phyloP scores from a whole-genome alignment of 129 eudicot genomes.

The Artemisia argyi region DNA sequence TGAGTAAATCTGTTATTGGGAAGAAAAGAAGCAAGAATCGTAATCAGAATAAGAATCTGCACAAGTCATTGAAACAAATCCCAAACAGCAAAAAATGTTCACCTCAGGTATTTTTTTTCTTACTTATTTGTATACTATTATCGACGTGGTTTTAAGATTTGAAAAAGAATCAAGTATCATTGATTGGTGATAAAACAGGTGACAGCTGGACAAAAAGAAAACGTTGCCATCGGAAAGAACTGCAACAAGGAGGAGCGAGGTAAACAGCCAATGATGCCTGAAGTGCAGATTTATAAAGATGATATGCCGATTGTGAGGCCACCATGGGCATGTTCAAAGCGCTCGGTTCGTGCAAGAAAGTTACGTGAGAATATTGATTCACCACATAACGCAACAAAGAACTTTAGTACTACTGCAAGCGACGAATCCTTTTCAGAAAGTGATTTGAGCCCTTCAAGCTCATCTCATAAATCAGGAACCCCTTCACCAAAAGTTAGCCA shows the following conservation, averaged over 20 bases:
- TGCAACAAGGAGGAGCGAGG: no score
- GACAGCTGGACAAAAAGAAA: conserved; percentile 17
- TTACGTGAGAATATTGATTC: conserved; percentile 1
- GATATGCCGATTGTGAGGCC: conserved; percentile 24
- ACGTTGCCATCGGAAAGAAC: conserved; percentile 8
- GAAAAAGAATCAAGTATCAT: background rate
- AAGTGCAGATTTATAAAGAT: background rate
- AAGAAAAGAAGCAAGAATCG: conserved; percentile 47
- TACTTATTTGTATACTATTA: background rate
- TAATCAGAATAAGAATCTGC: conserved; percentile 22
- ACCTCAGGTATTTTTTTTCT: conserved; percentile 39
- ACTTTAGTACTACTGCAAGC: conserved; percentile 21
- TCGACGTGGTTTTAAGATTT: background rate
- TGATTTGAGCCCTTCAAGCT: conserved; percentile 5
- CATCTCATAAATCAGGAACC: background rate
- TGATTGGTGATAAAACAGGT: conserved; percentile 35
- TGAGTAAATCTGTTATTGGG: conserved; percentile 25
- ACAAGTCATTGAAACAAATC: conserved; percentile 33
- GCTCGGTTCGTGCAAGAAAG: conserved; percentile 40
- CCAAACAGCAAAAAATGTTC: conserved; percentile 16
- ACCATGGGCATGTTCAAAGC: conserved; percentile 49
- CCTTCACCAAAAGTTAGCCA: conserved; percentile 9
- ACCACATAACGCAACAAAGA: conserved; percentile 13
- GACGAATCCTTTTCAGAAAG: conserved; percentile 11
- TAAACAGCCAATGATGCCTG: background rate